Evolutionary conservation across 371 early-diverging fungal genomes (phyloP).

Genomic region (Lichtheimia ramosa): DNA sequence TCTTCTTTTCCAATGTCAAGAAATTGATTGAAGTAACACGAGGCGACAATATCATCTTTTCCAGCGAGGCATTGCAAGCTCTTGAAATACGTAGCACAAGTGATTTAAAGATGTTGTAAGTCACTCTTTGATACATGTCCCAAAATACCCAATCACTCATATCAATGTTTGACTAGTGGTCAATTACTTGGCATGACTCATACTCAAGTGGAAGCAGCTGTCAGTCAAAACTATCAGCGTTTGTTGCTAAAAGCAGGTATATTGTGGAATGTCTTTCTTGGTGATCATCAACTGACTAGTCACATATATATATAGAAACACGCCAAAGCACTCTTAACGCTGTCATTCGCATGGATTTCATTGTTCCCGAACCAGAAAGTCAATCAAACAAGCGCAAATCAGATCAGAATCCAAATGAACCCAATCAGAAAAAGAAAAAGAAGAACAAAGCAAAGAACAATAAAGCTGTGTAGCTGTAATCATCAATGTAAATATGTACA

Average conservation of each 20-base stretch:
- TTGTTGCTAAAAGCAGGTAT: slow-evolving; percentile 45
- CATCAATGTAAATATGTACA: neutral
- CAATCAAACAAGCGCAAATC: slow-evolving; percentile 21
- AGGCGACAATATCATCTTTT: slow-evolving; percentile 87
- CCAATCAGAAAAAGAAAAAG: slow-evolving; percentile 20
- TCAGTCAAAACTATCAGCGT: slow-evolving; percentile 28
- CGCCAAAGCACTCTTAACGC: slow-evolving; percentile 56
- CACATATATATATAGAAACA: slow-evolving; percentile 53
- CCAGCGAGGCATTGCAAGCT: slow-evolving; percentile 76
- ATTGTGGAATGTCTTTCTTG: too few species aligned
- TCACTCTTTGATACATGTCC: neutral
- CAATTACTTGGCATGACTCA: slow-evolving; percentile 40
- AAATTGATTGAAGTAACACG: slow-evolving; percentile 78
- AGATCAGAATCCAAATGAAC: slow-evolving; percentile 2
- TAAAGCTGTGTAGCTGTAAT: slow-evolving; percentile 6
- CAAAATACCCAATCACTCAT: too few species aligned
- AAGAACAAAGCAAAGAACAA: slow-evolving; percentile 5
- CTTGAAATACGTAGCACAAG: slow-evolving; percentile 82
- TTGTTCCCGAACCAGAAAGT: slow-evolving; percentile 22
- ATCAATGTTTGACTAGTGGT: slow-evolving; percentile 20
- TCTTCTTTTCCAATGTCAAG: slow-evolving; percentile 74
- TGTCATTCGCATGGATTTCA: slow-evolving; percentile 46
- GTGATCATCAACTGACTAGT: too few species aligned
- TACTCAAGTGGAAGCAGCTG: slow-evolving; percentile 33
- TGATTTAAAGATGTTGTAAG: slow-evolving; percentile 86